These are phyloP conservation scores for Thermoascus crustaceus DNA, from an alignment of 2,329 filamentous ascomycete species.

Conservation along the genomic window DNA sequence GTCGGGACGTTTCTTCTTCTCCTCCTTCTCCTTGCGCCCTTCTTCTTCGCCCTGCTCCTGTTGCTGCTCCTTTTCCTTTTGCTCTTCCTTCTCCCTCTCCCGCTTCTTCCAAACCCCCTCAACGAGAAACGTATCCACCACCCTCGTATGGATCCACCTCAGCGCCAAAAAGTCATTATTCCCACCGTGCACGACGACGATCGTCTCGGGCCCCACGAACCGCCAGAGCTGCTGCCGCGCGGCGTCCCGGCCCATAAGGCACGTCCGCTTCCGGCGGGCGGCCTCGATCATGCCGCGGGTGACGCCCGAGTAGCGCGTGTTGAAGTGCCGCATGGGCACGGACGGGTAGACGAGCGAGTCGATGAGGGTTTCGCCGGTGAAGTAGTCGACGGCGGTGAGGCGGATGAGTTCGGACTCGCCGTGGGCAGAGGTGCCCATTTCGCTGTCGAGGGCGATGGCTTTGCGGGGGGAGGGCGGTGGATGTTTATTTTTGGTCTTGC, in stretches of 20 bases:
- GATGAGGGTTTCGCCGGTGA: constrained; percentile 41
- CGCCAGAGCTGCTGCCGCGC: constrained; percentile 38
- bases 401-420: constrained; percentile 47
- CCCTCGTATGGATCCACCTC: constrained; percentile 40
- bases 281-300: constrained; percentile 26
- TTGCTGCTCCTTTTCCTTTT: too few species aligned
- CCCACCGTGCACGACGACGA: constrained; percentile 43
- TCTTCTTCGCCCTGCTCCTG: too few species aligned
- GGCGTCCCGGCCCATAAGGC: constrained; percentile 35
- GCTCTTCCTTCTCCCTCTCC: too few species aligned
- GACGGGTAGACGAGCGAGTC: constrained; percentile 45
- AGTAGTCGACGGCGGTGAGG: constrained; percentile 45
- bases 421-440: constrained; percentile 41
- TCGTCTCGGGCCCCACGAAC: constrained; percentile 40
- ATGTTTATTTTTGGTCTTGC: too few species aligned
- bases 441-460: constrained; percentile 46
- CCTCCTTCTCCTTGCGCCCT: too few species aligned
- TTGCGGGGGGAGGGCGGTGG: too few species aligned
- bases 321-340: constrained; percentile 41
- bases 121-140: constrained; percentile 40
- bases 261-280: too few species aligned
- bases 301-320: constrained; percentile 46
- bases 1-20: constrained; percentile 2
- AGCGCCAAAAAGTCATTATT: constrained; percentile 38
- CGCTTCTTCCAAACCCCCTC: constrained; percentile 7